Percentiles rank a stretch among this genome's conserved stretches.
Evolutionary conservation across 2,329 filamentous ascomycete species (phyloP).

Genomic region (Fusarium sp.): DNA sequence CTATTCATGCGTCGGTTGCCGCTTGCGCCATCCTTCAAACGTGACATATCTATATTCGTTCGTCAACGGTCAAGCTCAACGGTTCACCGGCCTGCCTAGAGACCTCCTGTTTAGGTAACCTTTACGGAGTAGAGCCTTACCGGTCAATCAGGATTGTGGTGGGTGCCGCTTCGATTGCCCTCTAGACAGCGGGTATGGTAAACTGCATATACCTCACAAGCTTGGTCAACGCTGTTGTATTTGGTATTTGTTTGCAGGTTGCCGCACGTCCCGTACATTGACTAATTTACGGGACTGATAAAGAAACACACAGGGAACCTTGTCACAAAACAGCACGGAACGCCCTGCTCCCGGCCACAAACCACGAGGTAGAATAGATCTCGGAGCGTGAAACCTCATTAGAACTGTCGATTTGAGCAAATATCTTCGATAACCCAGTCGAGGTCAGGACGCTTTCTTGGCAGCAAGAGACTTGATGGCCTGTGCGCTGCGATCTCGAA

Average conservation of each 20-base stretch:
- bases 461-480: conserved; percentile 22
- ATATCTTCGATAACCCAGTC: not conserved
- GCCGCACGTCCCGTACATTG: conserved; percentile 1
- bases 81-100: not conserved
- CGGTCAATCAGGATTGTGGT: conserved; percentile 5
- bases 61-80: not conserved
- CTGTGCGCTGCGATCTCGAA: conserved; percentile 40
- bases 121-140: not conserved
- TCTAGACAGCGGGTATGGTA: not conserved
- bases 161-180: conserved; percentile 9
- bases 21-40: not conserved
- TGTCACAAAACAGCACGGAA: conserved; percentile 34
- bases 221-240: conserved; percentile 6
- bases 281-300: conserved; percentile 5
- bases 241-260: conserved; percentile 1
- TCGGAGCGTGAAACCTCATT: conserved; percentile 22
- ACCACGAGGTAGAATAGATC: conserved; percentile 41
- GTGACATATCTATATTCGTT: not conserved
- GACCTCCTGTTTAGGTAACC: not conserved
- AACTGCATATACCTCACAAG: not conserved
- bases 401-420: not conserved
- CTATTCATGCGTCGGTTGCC: not conserved
- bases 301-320: conserved; percentile 28
- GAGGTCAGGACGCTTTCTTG: conserved; percentile 4
- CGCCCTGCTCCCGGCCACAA: conserved; percentile 31